Percentiles rank a stretch among this genome's conserved stretches.
Evolutionary conservation across 148 eudicot species (phyloP).

Genomic region (Agrostemma githago): DNA sequence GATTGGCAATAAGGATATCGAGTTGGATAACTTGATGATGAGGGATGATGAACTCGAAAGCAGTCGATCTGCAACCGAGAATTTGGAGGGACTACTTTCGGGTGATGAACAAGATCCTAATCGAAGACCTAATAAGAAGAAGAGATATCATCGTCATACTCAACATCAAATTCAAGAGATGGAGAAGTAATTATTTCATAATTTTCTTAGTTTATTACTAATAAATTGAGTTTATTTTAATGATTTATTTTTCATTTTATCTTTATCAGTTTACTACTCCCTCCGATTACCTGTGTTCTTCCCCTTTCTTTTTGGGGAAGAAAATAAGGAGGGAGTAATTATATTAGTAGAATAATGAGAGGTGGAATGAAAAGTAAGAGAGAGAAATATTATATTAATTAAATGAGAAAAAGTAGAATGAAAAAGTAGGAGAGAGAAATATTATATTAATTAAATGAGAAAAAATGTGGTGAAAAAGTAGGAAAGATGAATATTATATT

Average conservation of each 20-base stretch:
- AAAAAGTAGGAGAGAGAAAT: too few relatives aligned
- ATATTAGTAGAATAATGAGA: too few relatives aligned
- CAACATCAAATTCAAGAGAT: conserved; percentile 94
- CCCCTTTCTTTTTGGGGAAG: too few relatives aligned
- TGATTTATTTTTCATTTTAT: not conserved
- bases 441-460: too few relatives aligned
- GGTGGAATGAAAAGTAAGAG: too few relatives aligned
- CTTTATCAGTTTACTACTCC: too few relatives aligned
- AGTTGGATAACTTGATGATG: conserved; percentile 40
- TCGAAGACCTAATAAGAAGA: conserved; percentile 71
- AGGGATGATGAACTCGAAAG: conserved; percentile 76
- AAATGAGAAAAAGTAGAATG: too few relatives aligned
- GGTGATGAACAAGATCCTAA: conserved; percentile 84
- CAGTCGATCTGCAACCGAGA: conserved; percentile 67
- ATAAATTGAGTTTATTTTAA: not conserved
- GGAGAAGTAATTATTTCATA: conserved; percentile 52
- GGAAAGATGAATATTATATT: too few relatives aligned
- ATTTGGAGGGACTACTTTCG: conserved; percentile 65
- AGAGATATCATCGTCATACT: conserved; percentile 91
- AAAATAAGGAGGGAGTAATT: too few relatives aligned
- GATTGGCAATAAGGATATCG: conserved; percentile 47
- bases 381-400: too few relatives aligned
- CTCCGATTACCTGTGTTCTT: too few relatives aligned
- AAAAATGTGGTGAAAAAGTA: too few relatives aligned
- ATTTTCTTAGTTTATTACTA: not conserved